These are phyloP conservation scores for Leccinum aurantiacum DNA, from an alignment of 768 basidiomycete species.

Conservation along the genomic window DNA sequence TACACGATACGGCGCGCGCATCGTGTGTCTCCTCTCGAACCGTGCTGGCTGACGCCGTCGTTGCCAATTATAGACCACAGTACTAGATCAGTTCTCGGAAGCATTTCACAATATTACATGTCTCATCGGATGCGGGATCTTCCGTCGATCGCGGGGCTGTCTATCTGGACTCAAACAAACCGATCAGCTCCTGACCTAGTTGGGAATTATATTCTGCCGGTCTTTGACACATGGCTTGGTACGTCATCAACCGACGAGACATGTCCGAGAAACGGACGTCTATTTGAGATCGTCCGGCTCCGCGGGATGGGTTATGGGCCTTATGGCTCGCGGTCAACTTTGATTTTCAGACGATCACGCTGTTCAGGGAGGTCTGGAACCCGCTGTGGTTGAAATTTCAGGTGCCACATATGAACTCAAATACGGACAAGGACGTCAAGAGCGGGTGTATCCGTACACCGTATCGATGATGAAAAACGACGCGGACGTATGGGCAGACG, in stretches of 20 bases:
- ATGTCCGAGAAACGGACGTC: constrained; percentile 85
- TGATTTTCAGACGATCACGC: constrained; percentile 95
- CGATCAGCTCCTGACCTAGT: constrained; percentile 76
- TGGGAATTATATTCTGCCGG: constrained; percentile 83
- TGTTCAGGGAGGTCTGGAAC: constrained; percentile 98
- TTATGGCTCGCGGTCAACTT: constrained; percentile 88
- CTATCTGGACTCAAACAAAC: constrained; percentile 91
- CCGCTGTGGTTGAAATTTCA: constrained; percentile 94
- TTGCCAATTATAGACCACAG: constrained; percentile 72
- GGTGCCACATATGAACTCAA: constrained; percentile 91
- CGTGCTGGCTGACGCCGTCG: constrained; percentile 2
- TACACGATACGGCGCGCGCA: constrained; percentile 82
- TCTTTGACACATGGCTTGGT: constrained; percentile 92
- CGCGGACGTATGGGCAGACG: constrained; percentile 96
- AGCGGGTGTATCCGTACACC: constrained; percentile 92
- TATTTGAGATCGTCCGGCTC: constrained; percentile 86
- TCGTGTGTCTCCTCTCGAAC: background rate
- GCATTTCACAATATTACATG: constrained; percentile 78
- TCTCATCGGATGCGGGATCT: constrained; percentile 92
- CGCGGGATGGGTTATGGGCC: constrained; percentile 59
- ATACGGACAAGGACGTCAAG: constrained; percentile 98
- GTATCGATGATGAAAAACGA: constrained; percentile 94
- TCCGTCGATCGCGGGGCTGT: constrained; percentile 91
- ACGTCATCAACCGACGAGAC: constrained; percentile 90
- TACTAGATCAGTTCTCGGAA: constrained; percentile 89